Base-by-base conservation (phyloP, 768 basidiomycete species). In the Calocybe cyanea region DNA sequence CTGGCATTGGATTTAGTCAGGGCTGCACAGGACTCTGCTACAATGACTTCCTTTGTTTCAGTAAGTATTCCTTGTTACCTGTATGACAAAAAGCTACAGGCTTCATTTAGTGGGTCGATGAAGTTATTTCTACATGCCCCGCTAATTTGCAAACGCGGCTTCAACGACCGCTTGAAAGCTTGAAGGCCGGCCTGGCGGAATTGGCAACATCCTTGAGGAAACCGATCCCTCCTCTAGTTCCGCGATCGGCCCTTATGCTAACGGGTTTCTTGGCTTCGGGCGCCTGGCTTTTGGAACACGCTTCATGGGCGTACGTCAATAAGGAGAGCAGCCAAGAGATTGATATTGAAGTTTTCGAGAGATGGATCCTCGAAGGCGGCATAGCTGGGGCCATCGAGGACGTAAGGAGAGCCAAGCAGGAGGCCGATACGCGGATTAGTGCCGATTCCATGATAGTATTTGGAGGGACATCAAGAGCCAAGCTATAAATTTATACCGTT, bases 1-100 rank as follows among this genome's bases (percentile, higher is more conserved):
- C 72, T 89, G 4, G 72, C 85, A 1, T 62, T 88, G 40, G 87
- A 91, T 58, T 65, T 88, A 31, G 64, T 77, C 7, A 68, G 85
- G 38, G 79, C 78, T 3, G 70, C 75, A 17, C 63, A 65, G 35
- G 74, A 79, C 50, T 68, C 68, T 13, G 49, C 51, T 1, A 68
- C 70, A 1, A 51, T 83, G 44, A 54, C 60, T 11, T 66, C 78
- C 0, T 86, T 82, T 51, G 55, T 67, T 7, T 61, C 70, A 10
- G 85, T 86, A 54, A 43, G 73, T 68, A 11, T 28, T 18, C 4
- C 21, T 25, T 40, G 9, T 10, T 20, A 36, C 36, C 41, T n/a
- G 15, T 20, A 24, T 35, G 13, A 38, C 35, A 10, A 23, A 40
- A 52, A 23, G n/a, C 39, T 24, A 45, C 3, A 41, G 13, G 37